Conservation (phyloP, 2,329 filamentous ascomycete species). For the Blastomyces percursus region DNA sequence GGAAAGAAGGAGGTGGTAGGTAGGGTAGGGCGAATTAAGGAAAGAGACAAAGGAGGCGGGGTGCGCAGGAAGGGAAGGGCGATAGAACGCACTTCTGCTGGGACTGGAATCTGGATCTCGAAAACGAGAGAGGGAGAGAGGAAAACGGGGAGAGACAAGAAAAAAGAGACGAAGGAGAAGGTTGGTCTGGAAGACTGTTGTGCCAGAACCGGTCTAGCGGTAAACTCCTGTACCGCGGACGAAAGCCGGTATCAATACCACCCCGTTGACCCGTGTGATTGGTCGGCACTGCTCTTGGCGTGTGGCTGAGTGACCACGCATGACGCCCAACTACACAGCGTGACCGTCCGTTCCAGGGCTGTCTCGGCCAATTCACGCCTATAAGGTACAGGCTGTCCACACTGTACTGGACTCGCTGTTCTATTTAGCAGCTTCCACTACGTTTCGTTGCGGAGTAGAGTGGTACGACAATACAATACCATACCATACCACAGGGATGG, state of each 20-base stretch:
- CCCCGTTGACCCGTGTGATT: background rate
- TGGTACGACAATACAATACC: too few species aligned
- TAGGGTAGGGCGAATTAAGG: constrained; percentile 5
- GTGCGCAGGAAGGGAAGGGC: background rate
- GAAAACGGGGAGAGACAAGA: background rate
- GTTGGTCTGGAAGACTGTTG: too few species aligned
- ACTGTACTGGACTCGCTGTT: too few species aligned
- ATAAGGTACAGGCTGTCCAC: too few species aligned
- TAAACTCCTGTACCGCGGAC: background rate
- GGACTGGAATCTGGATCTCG: background rate
- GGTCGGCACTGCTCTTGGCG: background rate
- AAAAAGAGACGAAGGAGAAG: background rate
- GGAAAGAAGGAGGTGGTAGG: background rate
- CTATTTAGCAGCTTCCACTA: too few species aligned
- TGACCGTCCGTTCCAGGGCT: too few species aligned
- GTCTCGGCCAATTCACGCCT: too few species aligned
- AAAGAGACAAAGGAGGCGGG: constrained; percentile 7
- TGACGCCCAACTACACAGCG: background rate
- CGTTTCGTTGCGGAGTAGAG: too few species aligned
- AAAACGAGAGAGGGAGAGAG: background rate
- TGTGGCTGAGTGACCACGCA: background rate
- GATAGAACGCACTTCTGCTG: background rate
- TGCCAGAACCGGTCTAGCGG: background rate
- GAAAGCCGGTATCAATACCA: background rate
- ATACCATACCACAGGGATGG: too few species aligned